Base-by-base conservation (phyloP, 805 yeast genomes). In the Kazachstania africana region DNA sequence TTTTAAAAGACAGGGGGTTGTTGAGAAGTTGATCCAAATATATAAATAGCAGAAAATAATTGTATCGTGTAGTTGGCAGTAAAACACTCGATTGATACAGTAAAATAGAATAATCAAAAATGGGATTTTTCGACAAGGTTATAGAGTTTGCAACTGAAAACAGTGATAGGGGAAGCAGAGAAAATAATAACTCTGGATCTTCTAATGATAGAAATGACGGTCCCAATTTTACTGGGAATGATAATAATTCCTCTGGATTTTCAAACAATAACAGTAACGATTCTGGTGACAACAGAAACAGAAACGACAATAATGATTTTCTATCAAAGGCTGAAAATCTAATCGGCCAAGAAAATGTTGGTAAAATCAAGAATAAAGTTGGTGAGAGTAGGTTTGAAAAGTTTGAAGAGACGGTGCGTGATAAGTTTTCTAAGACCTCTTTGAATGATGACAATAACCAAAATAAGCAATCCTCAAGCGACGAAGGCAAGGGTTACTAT, bases 81-180 rank as follows among this genome's bases (percentile, higher is more conserved):
- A n/a, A n/a, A n/a, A n/a, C n/a, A n/a, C n/a, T n/a, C n/a, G n/a
- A n/a, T n/a, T n/a, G n/a, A n/a, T n/a, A n/a, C n/a, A n/a, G n/a
- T n/a, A n/a, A n/a, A n/a, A n/a, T n/a, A n/a, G n/a, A n/a, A n/a
- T n/a, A n/a, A n/a, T n/a, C n/a, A n/a, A 24, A n/a, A 39, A 62
- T 62, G 68, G 70, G 70, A 36, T 49, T 65, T 33, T 60, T 65
- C 42, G 68, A 64, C 40, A 50, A 47, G 33, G 65, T 60, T 26
- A 63, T 59, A 47, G 55, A 61, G 17, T 54, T 54, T 31, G 50
- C 59, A 26, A 36, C 16, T 19, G 34, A 30, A 6, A 23, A 23
- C 25, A 8, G 8, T 10, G 13, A 38, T 26, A 41, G 42, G 28
- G 36, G 44, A 26, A 34, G 39, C 31, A 36, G 36, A 37, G 33